Base-by-base conservation (phyloP, 257 asterid genomes). In the Solanum arcanum region DNA sequence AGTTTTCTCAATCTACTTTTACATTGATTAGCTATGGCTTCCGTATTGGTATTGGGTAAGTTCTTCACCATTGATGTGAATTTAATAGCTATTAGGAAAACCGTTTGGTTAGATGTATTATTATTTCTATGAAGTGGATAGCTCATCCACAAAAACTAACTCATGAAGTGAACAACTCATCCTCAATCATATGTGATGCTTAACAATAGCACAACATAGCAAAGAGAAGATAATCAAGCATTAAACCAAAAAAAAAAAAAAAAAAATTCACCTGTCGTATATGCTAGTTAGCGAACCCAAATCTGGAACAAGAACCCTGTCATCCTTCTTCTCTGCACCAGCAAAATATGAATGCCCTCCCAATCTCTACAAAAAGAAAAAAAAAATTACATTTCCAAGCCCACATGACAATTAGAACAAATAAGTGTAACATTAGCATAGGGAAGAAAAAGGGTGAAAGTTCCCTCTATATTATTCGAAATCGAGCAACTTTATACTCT, bases 311-410 rank as follows among this genome's bases (percentile, higher is more conserved):
- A 97, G 96, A 88, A 94, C 98, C 91, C 94, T 93, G 12, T 94
- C 99, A 90, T 95, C 99, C 87, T 95, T 97, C 93, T 94, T 95
- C 94, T 97, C 99, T 1, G 99, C 99, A 59, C 99, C 99, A 31
- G 93, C 99, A 84, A 97, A 97, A 91, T 97, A 97, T 0, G 99
- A 97, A 74, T 96, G 80, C 73, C 98, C 98, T 83, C 99, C 99
- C 89, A 97, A 86, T 90, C 95, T 94, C 99, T 95, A 91, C 49
- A 88, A 77, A 44, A 76, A 1, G 3, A 1, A 39, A 12, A 41
- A 41, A 70, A 10, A 21, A 5, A 21, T 39, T 14, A 77, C n/a
- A 77, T 77, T 76, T 75, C 56, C 83, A 41, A 14, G 60, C 9
- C n/a, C 39, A 77, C 25, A 46, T 44, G 25, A 44, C n/a, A 78